Conservation (phyloP, 306 rosid genomes). For the Trifolium dubium region DNA sequence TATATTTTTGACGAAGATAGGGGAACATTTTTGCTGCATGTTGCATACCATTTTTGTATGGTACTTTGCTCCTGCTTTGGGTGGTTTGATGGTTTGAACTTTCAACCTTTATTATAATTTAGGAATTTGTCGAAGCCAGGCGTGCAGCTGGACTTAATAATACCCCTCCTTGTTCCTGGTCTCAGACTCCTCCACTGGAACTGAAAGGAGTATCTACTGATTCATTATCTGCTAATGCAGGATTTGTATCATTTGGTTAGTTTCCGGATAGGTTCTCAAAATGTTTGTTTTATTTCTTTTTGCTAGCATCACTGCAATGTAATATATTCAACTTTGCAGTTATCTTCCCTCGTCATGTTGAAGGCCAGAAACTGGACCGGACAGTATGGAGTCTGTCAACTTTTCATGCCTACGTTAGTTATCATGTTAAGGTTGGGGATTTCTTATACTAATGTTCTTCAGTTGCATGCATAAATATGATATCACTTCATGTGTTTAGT, state of each 20-base stretch:
- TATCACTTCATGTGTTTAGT: too few relatives aligned
- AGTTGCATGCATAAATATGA: slow-evolving; percentile 14
- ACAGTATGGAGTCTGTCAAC: slow-evolving; percentile 91
- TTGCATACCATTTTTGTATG: slow-evolving; percentile 34
- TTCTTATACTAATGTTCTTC: slow-evolving; percentile 33
- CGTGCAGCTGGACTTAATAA: slow-evolving; percentile 81
- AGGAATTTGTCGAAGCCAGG: slow-evolving; percentile 99
- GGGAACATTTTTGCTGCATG: slow-evolving; percentile 24
- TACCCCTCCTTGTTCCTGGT: slow-evolving; percentile 92
- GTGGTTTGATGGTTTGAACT: slow-evolving; percentile 43
- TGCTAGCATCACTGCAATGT: slow-evolving; percentile 24
- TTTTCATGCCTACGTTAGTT: slow-evolving; percentile 94
- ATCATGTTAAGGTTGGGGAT: slow-evolving; percentile 89
- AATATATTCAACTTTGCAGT: slow-evolving; percentile 64
- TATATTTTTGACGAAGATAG: neutral
- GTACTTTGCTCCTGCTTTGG: slow-evolving; percentile 38
- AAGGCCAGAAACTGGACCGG: slow-evolving; percentile 87
- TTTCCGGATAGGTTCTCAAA: slow-evolving; percentile 36
- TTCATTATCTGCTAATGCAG: slow-evolving; percentile 87
- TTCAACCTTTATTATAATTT: slow-evolving; percentile 43
- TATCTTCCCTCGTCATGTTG: slow-evolving; percentile 89
- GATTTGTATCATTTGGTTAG: slow-evolving; percentile 93
- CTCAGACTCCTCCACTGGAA: slow-evolving; percentile 77
- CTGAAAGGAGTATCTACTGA: slow-evolving; percentile 72
- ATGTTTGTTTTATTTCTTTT: slow-evolving; percentile 22